Percentiles rank a stretch among this genome's conserved stretches.
Evolutionary conservation across 2,329 filamentous ascomycete genomes (phyloP).

Genomic region (Neofusicoccum kwambonambiense): DNA sequence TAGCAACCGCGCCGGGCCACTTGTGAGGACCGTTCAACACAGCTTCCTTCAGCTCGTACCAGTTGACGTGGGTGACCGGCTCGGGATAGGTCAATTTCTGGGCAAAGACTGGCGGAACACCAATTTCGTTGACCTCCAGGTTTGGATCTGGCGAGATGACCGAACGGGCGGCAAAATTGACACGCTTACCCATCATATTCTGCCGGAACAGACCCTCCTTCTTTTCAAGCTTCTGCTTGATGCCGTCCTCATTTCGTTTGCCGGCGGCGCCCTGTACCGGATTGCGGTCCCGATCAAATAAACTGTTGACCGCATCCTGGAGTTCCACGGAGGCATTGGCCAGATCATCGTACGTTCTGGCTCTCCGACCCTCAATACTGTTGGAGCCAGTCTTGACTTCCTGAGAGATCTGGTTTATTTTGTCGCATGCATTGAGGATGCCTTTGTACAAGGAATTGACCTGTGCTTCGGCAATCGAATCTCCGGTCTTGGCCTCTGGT

Average conservation of each 20-base stretch:
- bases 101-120: slow-evolving; percentile 96
- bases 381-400: slow-evolving; percentile 58
- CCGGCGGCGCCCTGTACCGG: slow-evolving; percentile 76
- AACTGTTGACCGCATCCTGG: slow-evolving; percentile 86
- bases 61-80: slow-evolving; percentile 95
- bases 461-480: slow-evolving; percentile 80
- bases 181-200: slow-evolving; percentile 99
- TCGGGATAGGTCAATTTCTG: slow-evolving; percentile 95
- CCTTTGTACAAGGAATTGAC: slow-evolving; percentile 86
- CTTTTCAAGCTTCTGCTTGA: slow-evolving; percentile 97
- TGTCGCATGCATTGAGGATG: slow-evolving; percentile 73
- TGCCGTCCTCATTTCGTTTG: slow-evolving; percentile 81
- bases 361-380: slow-evolving; percentile 38
- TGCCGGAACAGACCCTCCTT: slow-evolving; percentile 98
- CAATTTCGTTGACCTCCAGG: slow-evolving; percentile 98
- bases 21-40: slow-evolving; percentile 92
- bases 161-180: slow-evolving; percentile 95
- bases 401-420: slow-evolving; percentile 70
- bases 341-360: slow-evolving; percentile 69
- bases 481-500: slow-evolving; percentile 79
- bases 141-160: slow-evolving; percentile 98
- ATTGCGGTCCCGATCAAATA: slow-evolving; percentile 87
- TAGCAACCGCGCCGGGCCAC: slow-evolving; percentile 91
- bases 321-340: slow-evolving; percentile 79
- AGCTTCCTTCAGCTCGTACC: slow-evolving; percentile 90